Evolutionary conservation across 129 eudicot genomes (phyloP).

Genomic region (Calendula officinalis): DNA sequence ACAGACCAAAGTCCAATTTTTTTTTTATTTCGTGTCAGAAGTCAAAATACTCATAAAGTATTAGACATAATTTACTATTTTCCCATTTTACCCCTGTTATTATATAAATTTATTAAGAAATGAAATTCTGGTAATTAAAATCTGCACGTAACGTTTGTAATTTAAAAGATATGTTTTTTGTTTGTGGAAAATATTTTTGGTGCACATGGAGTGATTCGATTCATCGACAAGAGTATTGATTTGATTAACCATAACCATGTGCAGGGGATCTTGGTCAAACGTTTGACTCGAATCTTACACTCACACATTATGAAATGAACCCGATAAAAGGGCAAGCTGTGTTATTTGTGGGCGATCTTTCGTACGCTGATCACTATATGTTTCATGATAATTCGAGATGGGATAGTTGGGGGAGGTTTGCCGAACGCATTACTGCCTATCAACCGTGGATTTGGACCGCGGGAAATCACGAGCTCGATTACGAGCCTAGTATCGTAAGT

Average conservation of each 20-base stretch:
- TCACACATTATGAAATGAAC: conserved; percentile 48
- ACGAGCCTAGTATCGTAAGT: conserved; percentile 53
- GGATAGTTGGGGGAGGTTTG: conserved; percentile 70
- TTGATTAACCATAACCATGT: conserved; percentile 1
- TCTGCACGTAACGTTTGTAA: too few species aligned
- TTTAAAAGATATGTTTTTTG: too few species aligned
- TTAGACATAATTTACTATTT: too few species aligned
- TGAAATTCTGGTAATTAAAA: too few species aligned
- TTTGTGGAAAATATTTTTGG: too few species aligned
- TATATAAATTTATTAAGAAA: too few species aligned
- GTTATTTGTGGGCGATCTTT: conserved; percentile 57
- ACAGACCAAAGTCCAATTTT: background rate
- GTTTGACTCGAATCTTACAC: conserved; percentile 53
- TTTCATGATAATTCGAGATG: conserved; percentile 55
- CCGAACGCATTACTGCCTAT: conserved; percentile 52
- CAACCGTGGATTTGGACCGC: conserved; percentile 78
- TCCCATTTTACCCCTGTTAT: too few species aligned
- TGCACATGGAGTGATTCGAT: background rate
- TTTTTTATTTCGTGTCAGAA: too few species aligned
- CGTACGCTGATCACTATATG: conserved; percentile 51
- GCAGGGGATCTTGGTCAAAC: conserved; percentile 73
- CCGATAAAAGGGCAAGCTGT: conserved; percentile 58
- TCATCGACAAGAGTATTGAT: background rate
- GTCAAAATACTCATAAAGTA: too few species aligned
- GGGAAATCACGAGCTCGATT: conserved; percentile 68